These are phyloP conservation scores for Neopestalotiopsis sp. DNA, from an alignment of 2,329 filamentous ascomycete genomes.

Conservation along the genomic window DNA sequence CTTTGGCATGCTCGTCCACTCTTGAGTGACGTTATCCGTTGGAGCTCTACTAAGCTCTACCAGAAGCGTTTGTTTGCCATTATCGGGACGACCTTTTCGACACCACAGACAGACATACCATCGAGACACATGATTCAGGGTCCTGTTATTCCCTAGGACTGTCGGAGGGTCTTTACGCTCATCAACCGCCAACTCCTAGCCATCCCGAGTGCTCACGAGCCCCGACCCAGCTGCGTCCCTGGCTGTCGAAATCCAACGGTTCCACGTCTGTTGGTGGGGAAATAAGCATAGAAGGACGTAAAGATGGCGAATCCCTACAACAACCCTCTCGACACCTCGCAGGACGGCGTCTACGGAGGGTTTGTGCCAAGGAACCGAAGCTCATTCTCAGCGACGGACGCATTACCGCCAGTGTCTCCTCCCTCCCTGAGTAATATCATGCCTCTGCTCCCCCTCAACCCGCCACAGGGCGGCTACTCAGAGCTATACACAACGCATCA, in stretches of 20 bases:
- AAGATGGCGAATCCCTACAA: constrained; percentile 51
- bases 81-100: background rate
- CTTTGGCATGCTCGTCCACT: constrained; percentile 7
- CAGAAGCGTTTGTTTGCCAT: background rate
- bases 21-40: constrained; percentile 17
- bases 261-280: background rate
- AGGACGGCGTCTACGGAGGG: constrained; percentile 38
- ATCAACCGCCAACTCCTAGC: background rate
- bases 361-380: constrained; percentile 41
- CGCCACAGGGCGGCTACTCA: constrained; percentile 44
- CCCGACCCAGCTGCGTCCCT: background rate
- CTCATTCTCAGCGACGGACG: constrained; percentile 49
- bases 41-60: constrained; percentile 19
- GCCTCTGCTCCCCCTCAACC: constrained; percentile 55
- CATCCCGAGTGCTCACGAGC: background rate
- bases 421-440: constrained; percentile 51
- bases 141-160: no score
- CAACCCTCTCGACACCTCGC: constrained; percentile 38
- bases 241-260: background rate
- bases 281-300: background rate
- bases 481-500: constrained; percentile 36
- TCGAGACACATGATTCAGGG: background rate
- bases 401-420: constrained; percentile 37
- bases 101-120: background rate
- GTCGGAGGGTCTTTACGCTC: background rate